Base-by-base conservation (phyloP, 768 basidiomycete species). In the Suillus tomentosus region DNA sequence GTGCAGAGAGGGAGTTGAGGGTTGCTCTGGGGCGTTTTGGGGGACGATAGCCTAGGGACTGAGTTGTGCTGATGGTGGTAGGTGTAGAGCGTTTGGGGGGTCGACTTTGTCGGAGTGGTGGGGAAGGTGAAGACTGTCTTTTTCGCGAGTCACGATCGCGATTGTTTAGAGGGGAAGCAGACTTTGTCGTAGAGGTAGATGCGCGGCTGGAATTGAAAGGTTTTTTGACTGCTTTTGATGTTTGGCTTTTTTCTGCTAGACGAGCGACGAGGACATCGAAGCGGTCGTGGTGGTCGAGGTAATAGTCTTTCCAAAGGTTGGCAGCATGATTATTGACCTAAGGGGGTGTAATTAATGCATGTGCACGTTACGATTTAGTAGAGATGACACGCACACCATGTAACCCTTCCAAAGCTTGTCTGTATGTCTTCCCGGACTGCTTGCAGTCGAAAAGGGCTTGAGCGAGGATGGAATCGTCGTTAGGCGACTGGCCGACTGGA, bases 261-360 rank as follows among this genome's bases (percentile, higher is more conserved):
- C 66, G 70, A 60, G 71, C 70, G 58, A 76, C 68, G 37, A 71
- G 72, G 60, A 73, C 24, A 76, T 91, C 86, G 42, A 92, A 77
- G 48, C 85, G 83, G 60, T 82, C 79, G 64, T 84, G 86, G 69
- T 91, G 82, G 63, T 91, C 89, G 17, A 92, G 80, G 68, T 89
- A 92, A 71, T 91, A 91, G 68, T 92, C 91, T 70, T 91, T 92
- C 90, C 90, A 92, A 27, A 89, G 75, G 71, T 81, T 86, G 43
- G 88, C 83, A 13, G 78, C 73, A 45, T 84, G 81, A 34, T 79
- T 78, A 50, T 84, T 81, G 55, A 79, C 73, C 81, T 82, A 40
- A 61, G 56, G 39, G 39, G 31, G 57, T 36, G 31, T 68, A 5
- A 67, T 64, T 1, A 55, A 48, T 64, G 40, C 66, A 15, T 34